A percentile compares a stretch with the other conserved stretches of the same genome.
phyloP scores from a whole-genome alignment of 768 basidiomycete genomes.

The Pleurotus salmoneostramineus region DNA sequence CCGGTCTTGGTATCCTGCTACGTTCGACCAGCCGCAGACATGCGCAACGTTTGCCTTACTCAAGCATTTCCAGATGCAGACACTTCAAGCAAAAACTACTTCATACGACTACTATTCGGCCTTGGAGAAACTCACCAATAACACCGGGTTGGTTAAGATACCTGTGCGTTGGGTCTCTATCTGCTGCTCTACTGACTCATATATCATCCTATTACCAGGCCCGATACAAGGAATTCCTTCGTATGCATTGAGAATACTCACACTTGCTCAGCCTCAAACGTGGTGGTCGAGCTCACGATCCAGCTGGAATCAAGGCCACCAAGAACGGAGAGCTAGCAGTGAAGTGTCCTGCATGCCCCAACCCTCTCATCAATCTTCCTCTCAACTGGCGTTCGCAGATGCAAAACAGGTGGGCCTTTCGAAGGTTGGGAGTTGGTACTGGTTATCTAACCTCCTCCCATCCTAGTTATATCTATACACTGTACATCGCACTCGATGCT shows the following conservation, averaged over 20 bases:
- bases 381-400: neutral
- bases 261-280: slow-evolving; percentile 19
- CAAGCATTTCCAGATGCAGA: slow-evolving; percentile 24
- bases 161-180: no score
- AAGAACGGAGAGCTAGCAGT: slow-evolving; percentile 14
- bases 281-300: slow-evolving; percentile 15
- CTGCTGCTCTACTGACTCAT: neutral
- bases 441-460: no score
- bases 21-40: no score
- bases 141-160: neutral
- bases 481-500: slow-evolving; percentile 22
- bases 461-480: slow-evolving; percentile 20
- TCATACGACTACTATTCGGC: slow-evolving; percentile 24
- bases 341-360: slow-evolving; percentile 21
- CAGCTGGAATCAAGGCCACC: slow-evolving; percentile 6
- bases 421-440: neutral
- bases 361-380: slow-evolving; percentile 16
- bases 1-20: no score
- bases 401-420: neutral
- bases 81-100: slow-evolving; percentile 24
- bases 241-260: slow-evolving; percentile 9
- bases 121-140: slow-evolving; percentile 9
- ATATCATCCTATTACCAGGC: neutral
- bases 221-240: slow-evolving; percentile 1
- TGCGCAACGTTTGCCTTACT: slow-evolving; percentile 18